These are phyloP conservation scores for Hypomyces rosellus DNA, from an alignment of 2,329 filamentous ascomycete species.

Conservation along the genomic window DNA sequence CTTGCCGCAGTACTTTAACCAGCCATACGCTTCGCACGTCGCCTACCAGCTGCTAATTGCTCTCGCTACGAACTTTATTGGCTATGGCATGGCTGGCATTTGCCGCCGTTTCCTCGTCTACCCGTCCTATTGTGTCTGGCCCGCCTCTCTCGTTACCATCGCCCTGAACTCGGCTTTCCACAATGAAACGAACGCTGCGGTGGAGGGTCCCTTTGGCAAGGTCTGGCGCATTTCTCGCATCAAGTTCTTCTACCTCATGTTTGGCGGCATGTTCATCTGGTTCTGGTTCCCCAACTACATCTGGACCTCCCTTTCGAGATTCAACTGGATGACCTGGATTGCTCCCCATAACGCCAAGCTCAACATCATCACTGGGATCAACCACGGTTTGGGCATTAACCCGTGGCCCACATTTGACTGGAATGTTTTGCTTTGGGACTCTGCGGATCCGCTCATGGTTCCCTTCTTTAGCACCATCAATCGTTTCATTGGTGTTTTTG, in stretches of 20 bases:
- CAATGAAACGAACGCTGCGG: constrained; percentile 33
- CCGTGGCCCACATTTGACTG: constrained; percentile 43
- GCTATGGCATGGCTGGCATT: constrained; percentile 54
- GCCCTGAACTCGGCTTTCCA: constrained; percentile 50
- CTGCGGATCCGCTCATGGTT: constrained; percentile 40
- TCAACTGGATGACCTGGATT: constrained; percentile 55
- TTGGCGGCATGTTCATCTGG: constrained; percentile 49
- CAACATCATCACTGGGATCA: constrained; percentile 37
- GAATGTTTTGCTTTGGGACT: constrained; percentile 40
- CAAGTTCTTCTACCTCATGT: constrained; percentile 46
- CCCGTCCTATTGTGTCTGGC: constrained; percentile 52
- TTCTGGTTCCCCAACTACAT: constrained; percentile 55
- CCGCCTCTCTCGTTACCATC: constrained; percentile 48
- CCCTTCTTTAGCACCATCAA: constrained; percentile 57
- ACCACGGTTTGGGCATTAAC: constrained; percentile 40
- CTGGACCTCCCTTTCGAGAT: constrained; percentile 44
- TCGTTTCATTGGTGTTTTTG: constrained; percentile 50
- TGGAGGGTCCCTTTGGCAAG: constrained; percentile 36
- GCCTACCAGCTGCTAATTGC: constrained; percentile 51
- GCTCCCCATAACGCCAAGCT: constrained; percentile 38
- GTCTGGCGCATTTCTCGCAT: constrained; percentile 43
- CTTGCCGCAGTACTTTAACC: constrained; percentile 48
- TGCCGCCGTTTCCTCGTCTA: constrained; percentile 49
- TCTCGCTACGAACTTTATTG: constrained; percentile 51
- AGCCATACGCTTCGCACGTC: constrained; percentile 45